A percentile compares a stretch with the other conserved stretches of the same genome.
Evolutionary conservation across 768 basidiomycete genomes (phyloP).

Genomic region (Epithele typhae): DNA sequence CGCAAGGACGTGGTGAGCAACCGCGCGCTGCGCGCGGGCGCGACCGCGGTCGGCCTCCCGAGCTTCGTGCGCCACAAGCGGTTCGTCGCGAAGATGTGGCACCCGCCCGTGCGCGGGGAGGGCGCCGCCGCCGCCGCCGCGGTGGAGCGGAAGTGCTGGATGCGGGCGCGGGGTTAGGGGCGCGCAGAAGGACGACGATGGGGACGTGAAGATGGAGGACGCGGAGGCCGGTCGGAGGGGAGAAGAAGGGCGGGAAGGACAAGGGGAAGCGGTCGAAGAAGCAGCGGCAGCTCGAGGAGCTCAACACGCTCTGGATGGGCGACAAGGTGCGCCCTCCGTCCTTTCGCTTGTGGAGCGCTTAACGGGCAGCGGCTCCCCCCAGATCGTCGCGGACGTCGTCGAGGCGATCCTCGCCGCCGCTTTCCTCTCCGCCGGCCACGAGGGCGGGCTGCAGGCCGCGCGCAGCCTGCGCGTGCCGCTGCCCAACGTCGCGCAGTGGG

Average conservation of each 20-base stretch:
- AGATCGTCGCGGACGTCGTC: constrained; percentile 81
- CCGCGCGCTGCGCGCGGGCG: constrained; percentile 52
- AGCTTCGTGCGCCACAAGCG: constrained; percentile 70
- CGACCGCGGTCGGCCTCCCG: constrained; percentile 57
- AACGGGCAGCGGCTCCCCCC: constrained; percentile 5
- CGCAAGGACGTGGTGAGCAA: constrained; percentile 77
- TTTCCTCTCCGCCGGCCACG: constrained; percentile 68
- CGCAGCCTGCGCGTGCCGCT: constrained; percentile 66
- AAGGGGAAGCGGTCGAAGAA: constrained; percentile 29
- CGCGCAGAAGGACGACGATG: constrained; percentile 8
- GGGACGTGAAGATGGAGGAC: constrained; percentile 7
- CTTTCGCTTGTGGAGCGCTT: too few relatives aligned
- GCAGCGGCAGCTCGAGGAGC: constrained; percentile 39
- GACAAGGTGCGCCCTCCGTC: too few relatives aligned
- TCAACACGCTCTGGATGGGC: constrained; percentile 54
- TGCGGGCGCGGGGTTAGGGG: too few relatives aligned
- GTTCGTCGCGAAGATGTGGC: constrained; percentile 65
- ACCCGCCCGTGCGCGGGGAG: constrained; percentile 34
- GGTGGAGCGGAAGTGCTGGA: too few relatives aligned
- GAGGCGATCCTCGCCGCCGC: constrained; percentile 86
- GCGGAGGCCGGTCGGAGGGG: background rate
- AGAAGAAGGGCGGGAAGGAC: background rate
- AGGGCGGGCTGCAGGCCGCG: constrained; percentile 56
- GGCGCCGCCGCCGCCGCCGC: too few relatives aligned
- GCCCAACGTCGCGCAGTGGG: constrained; percentile 62